Conservation (phyloP, 179 eudicot species). For the Beta lomatogona region DNA sequence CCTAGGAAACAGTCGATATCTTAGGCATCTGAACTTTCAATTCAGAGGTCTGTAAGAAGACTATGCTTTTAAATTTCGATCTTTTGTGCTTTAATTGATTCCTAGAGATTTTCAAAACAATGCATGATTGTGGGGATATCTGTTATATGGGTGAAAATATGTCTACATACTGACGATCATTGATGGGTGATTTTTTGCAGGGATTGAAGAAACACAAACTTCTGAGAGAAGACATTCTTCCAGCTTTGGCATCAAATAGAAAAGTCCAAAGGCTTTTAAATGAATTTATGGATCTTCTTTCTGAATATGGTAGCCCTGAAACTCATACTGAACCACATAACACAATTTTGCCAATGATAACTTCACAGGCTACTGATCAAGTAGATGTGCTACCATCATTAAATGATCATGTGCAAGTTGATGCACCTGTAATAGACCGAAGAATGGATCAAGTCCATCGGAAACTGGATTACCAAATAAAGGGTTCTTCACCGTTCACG, state of each 20-base stretch:
- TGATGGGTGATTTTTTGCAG: conserved; percentile 39
- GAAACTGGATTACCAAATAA: conserved; percentile 22
- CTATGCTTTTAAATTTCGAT: neutral
- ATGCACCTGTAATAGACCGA: conserved; percentile 9
- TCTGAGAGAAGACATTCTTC: conserved; percentile 89
- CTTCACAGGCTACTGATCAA: conserved; percentile 13
- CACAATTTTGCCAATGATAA: conserved; percentile 14
- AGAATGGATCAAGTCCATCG: conserved; percentile 1
- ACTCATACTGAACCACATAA: conserved; percentile 29
- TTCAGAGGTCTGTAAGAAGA: neutral
- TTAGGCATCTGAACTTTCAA: neutral
- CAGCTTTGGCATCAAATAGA: conserved; percentile 91
- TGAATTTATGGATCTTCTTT: conserved; percentile 94
- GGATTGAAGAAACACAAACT: conserved; percentile 93
- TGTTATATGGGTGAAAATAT: neutral
- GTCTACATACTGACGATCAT: neutral
- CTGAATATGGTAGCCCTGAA: conserved; percentile 63
- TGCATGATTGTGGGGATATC: neutral
- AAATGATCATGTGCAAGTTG: conserved; percentile 15
- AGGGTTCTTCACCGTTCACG: conserved; percentile 28
- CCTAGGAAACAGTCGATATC: neutral
- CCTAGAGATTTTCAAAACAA: too few relatives aligned
- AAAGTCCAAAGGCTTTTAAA: conserved; percentile 90
- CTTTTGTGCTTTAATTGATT: neutral
- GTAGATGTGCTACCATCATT: conserved; percentile 7